Percentiles rank a stretch among this genome's conserved stretches.
Conservation (phyloP, 805 yeast genomes). For the Grigorovia humatica region DNA sequence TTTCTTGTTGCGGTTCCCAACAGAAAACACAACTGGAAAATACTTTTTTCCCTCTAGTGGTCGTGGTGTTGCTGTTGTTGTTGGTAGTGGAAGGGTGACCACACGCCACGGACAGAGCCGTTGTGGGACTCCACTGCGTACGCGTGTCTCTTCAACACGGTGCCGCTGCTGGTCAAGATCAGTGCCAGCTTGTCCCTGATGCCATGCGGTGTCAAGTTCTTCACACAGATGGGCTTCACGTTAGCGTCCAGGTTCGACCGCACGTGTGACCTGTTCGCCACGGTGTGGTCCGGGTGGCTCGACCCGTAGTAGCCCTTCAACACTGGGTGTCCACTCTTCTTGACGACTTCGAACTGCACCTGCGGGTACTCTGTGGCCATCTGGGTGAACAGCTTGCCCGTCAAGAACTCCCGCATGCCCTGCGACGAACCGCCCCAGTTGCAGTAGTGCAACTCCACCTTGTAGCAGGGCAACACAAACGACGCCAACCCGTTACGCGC, state of each 20-base stretch:
- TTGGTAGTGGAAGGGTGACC: constrained; percentile 84
- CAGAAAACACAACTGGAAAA: too few species aligned
- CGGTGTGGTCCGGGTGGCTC: background rate
- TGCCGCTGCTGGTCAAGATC: constrained; percentile 61
- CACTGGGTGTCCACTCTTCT: constrained; percentile 77
- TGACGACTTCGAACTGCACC: constrained; percentile 60
- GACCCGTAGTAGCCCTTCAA: constrained; percentile 35
- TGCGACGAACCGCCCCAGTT: constrained; percentile 93
- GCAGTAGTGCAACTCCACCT: constrained; percentile 70
- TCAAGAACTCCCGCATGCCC: constrained; percentile 67
- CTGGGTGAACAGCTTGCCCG: constrained; percentile 37
- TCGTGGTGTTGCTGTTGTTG: background rate
- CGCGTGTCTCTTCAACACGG: constrained; percentile 46
- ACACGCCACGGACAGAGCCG: constrained; percentile 83
- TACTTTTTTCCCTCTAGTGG: too few species aligned
- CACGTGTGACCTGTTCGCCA: background rate
- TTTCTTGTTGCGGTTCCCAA: background rate
- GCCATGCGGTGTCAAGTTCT: constrained; percentile 54
- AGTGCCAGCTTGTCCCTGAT: constrained; percentile 57
- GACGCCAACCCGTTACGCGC: constrained; percentile 74
- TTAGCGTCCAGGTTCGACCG: constrained; percentile 37
- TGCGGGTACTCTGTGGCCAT: constrained; percentile 54
- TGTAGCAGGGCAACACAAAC: constrained; percentile 63
- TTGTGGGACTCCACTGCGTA: constrained; percentile 75
- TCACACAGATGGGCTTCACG: constrained; percentile 57